Percentiles rank a stretch among this genome's conserved stretches.
Conservation (phyloP, 1,139 yeast genomes). For the Suzukiozyma palmioleophila region DNA sequence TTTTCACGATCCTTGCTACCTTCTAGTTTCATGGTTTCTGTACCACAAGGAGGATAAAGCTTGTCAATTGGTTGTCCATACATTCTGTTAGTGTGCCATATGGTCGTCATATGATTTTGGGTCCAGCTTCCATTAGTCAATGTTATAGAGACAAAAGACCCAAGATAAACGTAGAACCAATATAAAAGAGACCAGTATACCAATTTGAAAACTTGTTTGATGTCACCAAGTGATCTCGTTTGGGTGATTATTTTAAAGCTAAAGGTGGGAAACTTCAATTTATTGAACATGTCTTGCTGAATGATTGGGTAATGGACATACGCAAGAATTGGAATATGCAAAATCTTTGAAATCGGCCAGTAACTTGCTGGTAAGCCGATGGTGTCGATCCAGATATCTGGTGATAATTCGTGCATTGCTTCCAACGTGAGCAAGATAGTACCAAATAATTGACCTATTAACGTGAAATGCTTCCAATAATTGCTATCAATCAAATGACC, state of each 20-base stretch:
- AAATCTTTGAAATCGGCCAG: constrained; percentile 43
- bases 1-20: constrained; percentile 37
- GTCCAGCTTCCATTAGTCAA: constrained; percentile 94
- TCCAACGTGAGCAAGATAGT: constrained; percentile 64
- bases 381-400: constrained; percentile 93
- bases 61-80: constrained; percentile 32
- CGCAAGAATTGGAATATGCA: constrained; percentile 72
- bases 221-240: constrained; percentile 12
- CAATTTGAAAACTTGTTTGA: constrained; percentile 40
- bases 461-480: constrained; percentile 76
- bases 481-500: constrained; percentile 58
- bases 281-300: constrained; percentile 77
- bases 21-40: constrained; percentile 35
- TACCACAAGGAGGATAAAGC: constrained; percentile 86
- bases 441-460: constrained; percentile 86
- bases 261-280: constrained; percentile 38
- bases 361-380: constrained; percentile 91
- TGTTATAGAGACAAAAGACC: constrained; percentile 61
- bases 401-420: constrained; percentile 65
- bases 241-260: constrained; percentile 1
- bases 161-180: constrained; percentile 61
- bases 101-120: constrained; percentile 56
- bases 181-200: constrained; percentile 68
- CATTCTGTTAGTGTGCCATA: constrained; percentile 47
- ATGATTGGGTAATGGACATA: constrained; percentile 94